phyloP scores from a whole-genome alignment of 352 stramenopile species.

The Hyaloperonospora arabidopsidis region DNA sequence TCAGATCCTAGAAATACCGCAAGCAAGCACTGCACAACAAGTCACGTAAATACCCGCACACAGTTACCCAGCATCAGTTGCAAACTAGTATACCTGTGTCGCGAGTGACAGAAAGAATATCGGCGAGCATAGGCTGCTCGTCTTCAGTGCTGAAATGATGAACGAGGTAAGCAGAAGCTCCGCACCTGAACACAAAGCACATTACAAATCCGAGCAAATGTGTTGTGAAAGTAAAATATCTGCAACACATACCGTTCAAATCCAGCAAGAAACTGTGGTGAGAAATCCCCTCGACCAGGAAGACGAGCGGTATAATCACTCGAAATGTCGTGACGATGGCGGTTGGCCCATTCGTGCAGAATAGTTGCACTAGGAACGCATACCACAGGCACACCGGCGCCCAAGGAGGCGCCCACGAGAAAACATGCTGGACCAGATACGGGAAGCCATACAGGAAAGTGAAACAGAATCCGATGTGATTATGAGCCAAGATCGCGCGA shows the following conservation, averaged over 20 bases:
- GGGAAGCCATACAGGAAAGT: conserved; percentile 83
- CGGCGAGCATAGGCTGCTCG: conserved; percentile 71
- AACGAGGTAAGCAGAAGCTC: conserved; percentile 78
- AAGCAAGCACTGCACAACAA: conserved; percentile 48
- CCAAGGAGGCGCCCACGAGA: conserved; percentile 84
- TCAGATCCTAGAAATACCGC: conserved; percentile 78
- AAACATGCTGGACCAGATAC: conserved; percentile 81
- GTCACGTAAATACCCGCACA: background rate
- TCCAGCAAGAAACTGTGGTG: conserved; percentile 87
- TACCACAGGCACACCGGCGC: conserved; percentile 86
- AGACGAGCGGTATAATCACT: conserved; percentile 75
- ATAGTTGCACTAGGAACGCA: conserved; percentile 83
- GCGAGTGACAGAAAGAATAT: conserved; percentile 81
- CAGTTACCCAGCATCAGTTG: background rate
- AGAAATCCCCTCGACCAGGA: conserved; percentile 81
- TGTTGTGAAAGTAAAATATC: background rate
- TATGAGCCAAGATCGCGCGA: conserved; percentile 70
- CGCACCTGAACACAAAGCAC: conserved; percentile 35
- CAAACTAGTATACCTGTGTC: conserved; percentile 38
- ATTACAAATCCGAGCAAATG: background rate
- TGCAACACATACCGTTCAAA: conserved; percentile 59
- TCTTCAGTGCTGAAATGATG: conserved; percentile 83
- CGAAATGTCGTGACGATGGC: conserved; percentile 84
- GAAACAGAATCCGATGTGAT: conserved; percentile 84
- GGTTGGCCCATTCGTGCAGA: conserved; percentile 73